Percentiles rank a stretch among this genome's conserved stretches.
phyloP scores from a whole-genome alignment of 768 basidiomycete genomes.

The Leccinum olivaceopallidum region DNA sequence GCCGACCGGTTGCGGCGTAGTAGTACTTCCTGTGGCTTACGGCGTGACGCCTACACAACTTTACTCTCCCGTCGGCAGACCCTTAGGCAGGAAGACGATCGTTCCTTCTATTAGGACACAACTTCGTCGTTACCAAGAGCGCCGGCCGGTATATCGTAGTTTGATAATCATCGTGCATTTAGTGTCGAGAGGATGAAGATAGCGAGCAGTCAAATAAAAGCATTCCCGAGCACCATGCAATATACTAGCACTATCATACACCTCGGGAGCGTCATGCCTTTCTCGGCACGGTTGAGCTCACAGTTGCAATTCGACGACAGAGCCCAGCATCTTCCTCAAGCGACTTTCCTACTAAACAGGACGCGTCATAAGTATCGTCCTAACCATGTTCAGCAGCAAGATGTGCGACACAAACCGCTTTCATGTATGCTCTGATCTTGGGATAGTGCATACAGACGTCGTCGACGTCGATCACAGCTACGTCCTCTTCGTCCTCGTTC shows the following conservation, averaged over 20 bases:
- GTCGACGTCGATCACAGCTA: conserved; percentile 16
- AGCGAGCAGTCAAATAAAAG: not conserved
- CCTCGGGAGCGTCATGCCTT: not conserved
- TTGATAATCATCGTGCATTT: not conserved
- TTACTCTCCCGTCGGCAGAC: too few species aligned
- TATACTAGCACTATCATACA: not conserved
- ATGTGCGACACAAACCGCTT: conserved; percentile 23
- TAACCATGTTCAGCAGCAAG: not conserved
- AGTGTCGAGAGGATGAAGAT: not conserved
- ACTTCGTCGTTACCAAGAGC: not conserved
- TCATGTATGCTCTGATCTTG: conserved; percentile 18
- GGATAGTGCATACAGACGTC: conserved; percentile 23
- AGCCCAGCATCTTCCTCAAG: conserved; percentile 6
- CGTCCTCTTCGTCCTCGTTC: conserved; percentile 20
- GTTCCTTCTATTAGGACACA: not conserved
- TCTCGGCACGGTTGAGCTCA: not conserved
- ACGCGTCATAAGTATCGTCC: conserved; percentile 3
- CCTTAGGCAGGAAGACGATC: too few species aligned
- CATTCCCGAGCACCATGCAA: not conserved
- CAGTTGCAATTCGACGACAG: conserved; percentile 19
- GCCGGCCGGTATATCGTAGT: not conserved
- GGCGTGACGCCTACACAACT: not conserved
- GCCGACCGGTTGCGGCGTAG: too few species aligned
- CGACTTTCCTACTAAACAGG: conserved; percentile 17
- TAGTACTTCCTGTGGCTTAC: not conserved